Evolutionary conservation across 371 early-diverging fungal genomes (phyloP).

Genomic region (Lichtheimia corymbifera): DNA sequence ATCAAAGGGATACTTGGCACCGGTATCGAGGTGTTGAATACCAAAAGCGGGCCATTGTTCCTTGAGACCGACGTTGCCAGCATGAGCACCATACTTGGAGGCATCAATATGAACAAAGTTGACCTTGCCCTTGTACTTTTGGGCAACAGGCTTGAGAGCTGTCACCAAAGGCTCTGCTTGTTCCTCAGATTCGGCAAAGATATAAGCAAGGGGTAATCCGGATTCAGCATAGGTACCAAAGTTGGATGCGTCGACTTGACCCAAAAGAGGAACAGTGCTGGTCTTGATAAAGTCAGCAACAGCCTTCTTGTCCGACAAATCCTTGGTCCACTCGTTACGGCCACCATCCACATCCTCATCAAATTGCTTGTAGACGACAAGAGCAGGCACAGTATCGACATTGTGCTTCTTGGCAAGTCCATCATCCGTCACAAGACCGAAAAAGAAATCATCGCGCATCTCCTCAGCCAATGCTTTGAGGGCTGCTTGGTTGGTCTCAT

Average conservation of each 20-base stretch:
- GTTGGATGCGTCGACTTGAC: conserved; percentile 87
- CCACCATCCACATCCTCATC: conserved; percentile 69
- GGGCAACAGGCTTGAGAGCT: conserved; percentile 73
- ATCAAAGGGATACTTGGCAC: conserved; percentile 82
- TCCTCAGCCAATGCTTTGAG: conserved; percentile 70
- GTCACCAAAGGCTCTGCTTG: conserved; percentile 53
- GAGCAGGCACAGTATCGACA: conserved; percentile 56
- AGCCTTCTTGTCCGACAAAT: conserved; percentile 54
- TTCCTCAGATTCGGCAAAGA: conserved; percentile 76
- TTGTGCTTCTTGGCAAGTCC: conserved; percentile 47
- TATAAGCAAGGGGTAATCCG: conserved; percentile 86
- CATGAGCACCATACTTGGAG: conserved; percentile 80
- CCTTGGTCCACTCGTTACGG: conserved; percentile 62
- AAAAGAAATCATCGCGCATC: conserved; percentile 81
- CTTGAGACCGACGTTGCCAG: conserved; percentile 81
- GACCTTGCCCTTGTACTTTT: conserved; percentile 83
- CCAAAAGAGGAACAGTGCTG: conserved; percentile 84
- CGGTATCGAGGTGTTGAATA: conserved; percentile 73
- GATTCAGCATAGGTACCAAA: conserved; percentile 80
- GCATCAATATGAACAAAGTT: conserved; percentile 90
- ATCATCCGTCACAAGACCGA: conserved; percentile 75
- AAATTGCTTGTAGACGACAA: conserved; percentile 88
- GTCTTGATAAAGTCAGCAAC: conserved; percentile 69
- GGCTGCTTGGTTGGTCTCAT: conserved; percentile 59
- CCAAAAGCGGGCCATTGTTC: conserved; percentile 91